Percentiles rank a stretch among this genome's conserved stretches.
These are phyloP conservation scores for Aspergillaceae sp. DNA, from an alignment of 2,329 filamentous ascomycete species.

Conservation along the genomic window DNA sequence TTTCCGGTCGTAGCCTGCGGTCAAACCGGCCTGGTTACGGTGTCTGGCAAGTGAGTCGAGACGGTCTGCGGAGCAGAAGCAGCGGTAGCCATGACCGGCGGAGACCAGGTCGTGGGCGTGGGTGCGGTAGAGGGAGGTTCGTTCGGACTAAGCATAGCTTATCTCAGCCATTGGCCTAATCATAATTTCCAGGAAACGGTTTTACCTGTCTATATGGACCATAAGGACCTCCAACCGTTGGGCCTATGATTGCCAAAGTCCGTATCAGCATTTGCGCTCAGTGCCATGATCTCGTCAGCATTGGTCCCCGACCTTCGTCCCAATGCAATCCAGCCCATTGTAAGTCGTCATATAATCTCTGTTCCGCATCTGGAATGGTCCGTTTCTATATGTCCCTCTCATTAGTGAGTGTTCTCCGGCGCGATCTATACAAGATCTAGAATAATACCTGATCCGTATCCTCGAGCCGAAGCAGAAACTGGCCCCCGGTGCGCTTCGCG, in stretches of 20 bases:
- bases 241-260: slow-evolving; percentile 45
- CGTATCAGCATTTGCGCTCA: background rate
- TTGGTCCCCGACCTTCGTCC: slow-evolving; percentile 64
- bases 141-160: slow-evolving; percentile 56
- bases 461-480: slow-evolving; percentile 86
- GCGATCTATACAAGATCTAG: no score
- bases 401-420: no score
- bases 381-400: slow-evolving; percentile 53
- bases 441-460: slow-evolving; percentile 75
- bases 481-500: slow-evolving; percentile 77
- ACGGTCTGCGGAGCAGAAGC: slow-evolving; percentile 73
- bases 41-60: slow-evolving; percentile 58
- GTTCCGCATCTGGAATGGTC: slow-evolving; percentile 69
- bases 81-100: slow-evolving; percentile 73
- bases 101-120: slow-evolving; percentile 63
- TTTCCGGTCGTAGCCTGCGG: slow-evolving; percentile 59
- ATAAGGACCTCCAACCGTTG: slow-evolving; percentile 67
- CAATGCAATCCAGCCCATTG: slow-evolving; percentile 82
- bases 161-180: background rate
- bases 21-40: slow-evolving; percentile 51
- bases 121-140: slow-evolving; percentile 61
- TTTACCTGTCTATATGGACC: slow-evolving; percentile 77
- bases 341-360: slow-evolving; percentile 67
- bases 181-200: background rate
- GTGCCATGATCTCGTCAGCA: background rate